Percentiles rank a stretch among this genome's conserved stretches.
Conservation (phyloP, 768 basidiomycete genomes). For the Daedalea quercina region DNA sequence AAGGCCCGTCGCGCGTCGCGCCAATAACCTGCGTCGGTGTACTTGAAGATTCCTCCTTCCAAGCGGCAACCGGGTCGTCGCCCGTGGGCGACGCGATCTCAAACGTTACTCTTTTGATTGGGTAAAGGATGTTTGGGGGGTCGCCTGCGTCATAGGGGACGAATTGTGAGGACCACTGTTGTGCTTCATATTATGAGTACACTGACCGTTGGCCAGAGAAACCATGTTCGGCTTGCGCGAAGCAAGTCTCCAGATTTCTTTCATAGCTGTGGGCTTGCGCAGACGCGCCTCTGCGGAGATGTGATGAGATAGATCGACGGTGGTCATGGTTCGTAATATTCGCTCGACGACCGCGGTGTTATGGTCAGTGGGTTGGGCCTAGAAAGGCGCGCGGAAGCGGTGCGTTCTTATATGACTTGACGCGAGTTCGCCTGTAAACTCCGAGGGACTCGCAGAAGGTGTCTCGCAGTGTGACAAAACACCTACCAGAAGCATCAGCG, state of each 20-base stretch:
- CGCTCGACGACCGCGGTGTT: too few relatives aligned
- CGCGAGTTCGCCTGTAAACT: too few relatives aligned
- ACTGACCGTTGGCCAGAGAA: slow-evolving; percentile 28
- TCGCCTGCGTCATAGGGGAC: slow-evolving; percentile 20
- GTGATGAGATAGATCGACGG: slow-evolving; percentile 26
- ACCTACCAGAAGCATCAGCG: too few relatives aligned
- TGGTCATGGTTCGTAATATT: neutral
- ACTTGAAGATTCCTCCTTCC: slow-evolving; percentile 15
- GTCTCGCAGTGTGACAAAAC: too few relatives aligned
- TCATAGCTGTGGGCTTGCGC: slow-evolving; percentile 27
- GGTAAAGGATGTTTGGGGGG: slow-evolving; percentile 27
- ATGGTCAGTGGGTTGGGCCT: too few relatives aligned
- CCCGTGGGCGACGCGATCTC: slow-evolving; percentile 23
- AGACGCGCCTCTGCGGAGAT: slow-evolving; percentile 25
- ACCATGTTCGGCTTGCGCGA: slow-evolving; percentile 20
- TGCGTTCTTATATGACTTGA: too few relatives aligned
- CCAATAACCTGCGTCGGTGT: slow-evolving; percentile 18
- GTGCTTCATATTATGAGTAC: neutral
- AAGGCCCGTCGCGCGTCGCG: slow-evolving; percentile 16
- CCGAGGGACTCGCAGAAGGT: too few relatives aligned
- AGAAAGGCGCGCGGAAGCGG: too few relatives aligned
- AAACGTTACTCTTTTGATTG: slow-evolving; percentile 25
- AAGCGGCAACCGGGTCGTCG: slow-evolving; percentile 24
- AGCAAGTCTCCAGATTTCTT: slow-evolving; percentile 24
- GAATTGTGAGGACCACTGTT: neutral